phyloP scores from a whole-genome alignment of 768 basidiomycete genomes.

The Leccinum uliginosum region DNA sequence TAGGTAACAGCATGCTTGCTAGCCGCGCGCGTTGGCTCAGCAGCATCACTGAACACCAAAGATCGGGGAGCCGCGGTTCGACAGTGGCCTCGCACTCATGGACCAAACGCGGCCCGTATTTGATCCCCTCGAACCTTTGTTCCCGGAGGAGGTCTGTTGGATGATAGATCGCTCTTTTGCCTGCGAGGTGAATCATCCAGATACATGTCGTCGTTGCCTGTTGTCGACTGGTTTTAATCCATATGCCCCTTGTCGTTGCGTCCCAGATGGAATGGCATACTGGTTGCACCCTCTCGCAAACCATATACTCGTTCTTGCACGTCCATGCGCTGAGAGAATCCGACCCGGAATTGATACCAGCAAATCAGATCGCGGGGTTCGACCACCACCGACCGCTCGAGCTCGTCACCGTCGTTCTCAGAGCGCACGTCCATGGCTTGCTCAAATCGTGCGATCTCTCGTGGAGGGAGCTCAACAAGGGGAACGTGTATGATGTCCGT shows the following conservation, averaged over 20 bases:
- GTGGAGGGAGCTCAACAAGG: constrained; percentile 78
- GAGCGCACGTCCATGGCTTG: constrained; percentile 61
- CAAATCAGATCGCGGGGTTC: constrained; percentile 13
- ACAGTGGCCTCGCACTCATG: constrained; percentile 62
- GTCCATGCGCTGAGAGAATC: constrained; percentile 61
- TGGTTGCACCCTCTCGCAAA: constrained; percentile 82
- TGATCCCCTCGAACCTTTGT: constrained; percentile 56
- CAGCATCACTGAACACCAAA: constrained; percentile 35
- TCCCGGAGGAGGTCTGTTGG: constrained; percentile 84
- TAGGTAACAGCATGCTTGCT: constrained; percentile 28
- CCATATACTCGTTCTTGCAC: constrained; percentile 75
- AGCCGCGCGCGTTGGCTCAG: constrained; percentile 11
- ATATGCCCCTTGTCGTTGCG: constrained; percentile 5
- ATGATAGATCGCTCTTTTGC: constrained; percentile 75
- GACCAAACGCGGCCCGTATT: constrained; percentile 48
- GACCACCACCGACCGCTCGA: constrained; percentile 53
- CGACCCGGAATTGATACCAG: constrained; percentile 48
- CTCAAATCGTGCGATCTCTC: constrained; percentile 79
- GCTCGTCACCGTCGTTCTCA: constrained; percentile 64
- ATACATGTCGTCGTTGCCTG: background rate
- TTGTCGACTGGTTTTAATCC: background rate
- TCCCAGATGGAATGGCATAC: constrained; percentile 82
- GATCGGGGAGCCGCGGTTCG: constrained; percentile 89
- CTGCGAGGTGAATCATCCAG: constrained; percentile 59
- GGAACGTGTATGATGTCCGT: constrained; percentile 73